Evolutionary conservation across 2,329 filamentous ascomycete species (phyloP), one percentile per base, ranked within the genome.

Genomic region (Cercospora canescens): DNA sequence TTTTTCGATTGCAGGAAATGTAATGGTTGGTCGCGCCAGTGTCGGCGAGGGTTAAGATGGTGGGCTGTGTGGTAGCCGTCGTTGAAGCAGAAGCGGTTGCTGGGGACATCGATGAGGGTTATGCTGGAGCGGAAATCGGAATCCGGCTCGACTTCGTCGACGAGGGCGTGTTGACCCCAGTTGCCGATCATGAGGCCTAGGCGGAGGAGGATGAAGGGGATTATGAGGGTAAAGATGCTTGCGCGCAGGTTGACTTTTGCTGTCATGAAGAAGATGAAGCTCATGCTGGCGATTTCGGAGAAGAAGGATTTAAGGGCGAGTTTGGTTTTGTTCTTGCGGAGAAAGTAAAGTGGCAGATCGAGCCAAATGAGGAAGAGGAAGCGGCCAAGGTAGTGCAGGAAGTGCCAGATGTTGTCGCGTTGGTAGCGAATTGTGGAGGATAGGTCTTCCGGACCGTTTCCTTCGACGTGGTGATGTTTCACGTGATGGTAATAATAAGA

Each of bases 401-500:
- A 92, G 74, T 92, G 81, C 68, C 79, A 79, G 1, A 88, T 67
- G 62, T 86, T 85, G 75, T 94, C 91, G 6, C 91, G 86, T 75
- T 93, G 90, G 76, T 91, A 94, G 14, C 89, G 85, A 39, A 94
- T 85, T 0, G 91, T 94, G 0, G 90, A 91, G 1, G 89, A 92
- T 0, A 93, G 82, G 73, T 94, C 91, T 55, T 89, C 85, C 0
- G 91, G 90, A 0, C 91, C 91, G 72, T 94, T 94, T 68, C 88
- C 89, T 79, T 94, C 91, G 63, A 94, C 88, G 70, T 94, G 91
- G 75, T 94, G 91, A 74, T 93, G 91, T 81, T 94, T 94, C 75
- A 94, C 90, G 73, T 94, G 91, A 75, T 94, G 91, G 75, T 93
- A 94, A 76, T 86, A 94, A 79, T 94, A 94, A 1, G 89, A 89